phyloP scores from a whole-genome alignment of 2,329 filamentous ascomycete species.

The Paecilomyces sp. region DNA sequence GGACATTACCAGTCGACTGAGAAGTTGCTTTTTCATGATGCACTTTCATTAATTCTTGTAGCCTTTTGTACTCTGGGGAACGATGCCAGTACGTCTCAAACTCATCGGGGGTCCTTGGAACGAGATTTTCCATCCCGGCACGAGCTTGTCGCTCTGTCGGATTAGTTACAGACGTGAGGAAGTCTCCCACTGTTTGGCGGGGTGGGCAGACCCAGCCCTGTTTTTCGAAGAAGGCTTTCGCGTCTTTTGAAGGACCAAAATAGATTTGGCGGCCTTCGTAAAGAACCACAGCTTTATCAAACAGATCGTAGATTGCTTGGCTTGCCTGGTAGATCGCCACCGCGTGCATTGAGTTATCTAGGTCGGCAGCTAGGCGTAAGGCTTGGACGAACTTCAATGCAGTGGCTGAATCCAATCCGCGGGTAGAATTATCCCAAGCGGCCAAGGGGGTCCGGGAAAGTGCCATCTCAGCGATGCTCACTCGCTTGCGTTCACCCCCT shows the following conservation, averaged over 20 bases:
- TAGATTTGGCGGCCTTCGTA: no score
- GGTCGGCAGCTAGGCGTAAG: constrained; percentile 43
- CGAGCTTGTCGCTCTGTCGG: constrained; percentile 49
- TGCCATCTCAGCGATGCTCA: constrained; percentile 42
- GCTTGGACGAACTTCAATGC: constrained; percentile 52
- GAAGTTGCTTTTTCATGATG: no score
- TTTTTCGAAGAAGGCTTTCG: constrained; percentile 55
- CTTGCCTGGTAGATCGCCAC: constrained; percentile 52
- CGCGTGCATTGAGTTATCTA: constrained; percentile 42
- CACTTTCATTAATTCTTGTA: constrained; percentile 35
- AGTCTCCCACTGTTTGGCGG: constrained; percentile 58
- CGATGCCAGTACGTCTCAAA: constrained; percentile 52
- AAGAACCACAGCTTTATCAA: constrained; percentile 63
- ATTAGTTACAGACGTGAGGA: constrained; percentile 59
- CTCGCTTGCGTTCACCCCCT: constrained; percentile 48
- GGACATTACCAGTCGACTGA: no score
- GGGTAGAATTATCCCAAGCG: constrained; percentile 43
- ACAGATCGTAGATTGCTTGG: constrained; percentile 47
- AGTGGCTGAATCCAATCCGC: constrained; percentile 48
- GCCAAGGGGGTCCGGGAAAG: neutral
- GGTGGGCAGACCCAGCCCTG: constrained; percentile 58
- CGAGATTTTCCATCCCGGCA: constrained; percentile 52
- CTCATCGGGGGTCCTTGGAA: constrained; percentile 62
- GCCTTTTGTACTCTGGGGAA: constrained; percentile 38
- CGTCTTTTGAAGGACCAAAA: constrained; percentile 57